Conservation (phyloP, 2,329 filamentous ascomycete genomes). For the Spiromastix sp. region DNA sequence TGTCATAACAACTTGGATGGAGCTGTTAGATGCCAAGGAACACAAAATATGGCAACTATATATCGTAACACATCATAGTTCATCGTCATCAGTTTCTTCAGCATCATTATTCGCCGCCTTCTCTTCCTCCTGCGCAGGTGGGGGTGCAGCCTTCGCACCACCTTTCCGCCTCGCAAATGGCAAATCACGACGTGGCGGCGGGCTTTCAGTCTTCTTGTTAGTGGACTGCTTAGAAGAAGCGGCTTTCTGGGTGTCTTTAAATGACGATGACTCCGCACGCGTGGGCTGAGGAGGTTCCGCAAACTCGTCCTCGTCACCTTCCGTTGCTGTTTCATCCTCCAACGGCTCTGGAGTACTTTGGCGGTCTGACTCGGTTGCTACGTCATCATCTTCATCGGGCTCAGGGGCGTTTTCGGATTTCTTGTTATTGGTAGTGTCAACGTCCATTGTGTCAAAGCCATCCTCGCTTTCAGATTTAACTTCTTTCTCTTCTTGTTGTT, state of each 20-base stretch:
- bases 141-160: constrained; percentile 6
- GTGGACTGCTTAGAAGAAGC: too few species aligned
- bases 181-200: constrained; percentile 32
- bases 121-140: constrained; percentile 4
- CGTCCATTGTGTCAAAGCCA: constrained; percentile 29
- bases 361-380: constrained; percentile 3
- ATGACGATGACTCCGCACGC: too few species aligned
- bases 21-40: neutral
- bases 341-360: constrained; percentile 22
- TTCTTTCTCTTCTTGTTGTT: constrained; percentile 8
- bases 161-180: constrained; percentile 25
- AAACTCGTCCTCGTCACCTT: constrained; percentile 16
- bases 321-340: constrained; percentile 24
- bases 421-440: constrained; percentile 14
- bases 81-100: constrained; percentile 34
- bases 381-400: neutral
- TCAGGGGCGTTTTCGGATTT: constrained; percentile 9
- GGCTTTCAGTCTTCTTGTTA: constrained; percentile 8
- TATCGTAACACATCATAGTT: constrained; percentile 20
- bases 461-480: constrained; percentile 20
- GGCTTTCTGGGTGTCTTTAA: too few species aligned
- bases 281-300: constrained; percentile 1
- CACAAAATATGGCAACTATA: neutral
- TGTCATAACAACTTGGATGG: neutral
- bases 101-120: constrained; percentile 14